Base-by-base conservation (phyloP, 2,329 filamentous ascomycete genomes). In the Diaporthe citrichinensis region DNA sequence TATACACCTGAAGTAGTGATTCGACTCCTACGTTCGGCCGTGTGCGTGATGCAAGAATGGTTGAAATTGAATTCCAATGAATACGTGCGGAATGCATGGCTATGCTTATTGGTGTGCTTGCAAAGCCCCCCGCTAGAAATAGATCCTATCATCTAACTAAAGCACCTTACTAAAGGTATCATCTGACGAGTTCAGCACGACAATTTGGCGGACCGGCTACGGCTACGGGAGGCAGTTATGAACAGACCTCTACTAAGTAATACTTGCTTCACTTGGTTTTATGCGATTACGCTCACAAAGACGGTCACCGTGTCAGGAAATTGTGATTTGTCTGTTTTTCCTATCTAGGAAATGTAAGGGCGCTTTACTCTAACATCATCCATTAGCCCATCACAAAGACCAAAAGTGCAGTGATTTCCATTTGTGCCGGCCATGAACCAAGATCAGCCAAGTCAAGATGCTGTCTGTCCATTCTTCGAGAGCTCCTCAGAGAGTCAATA, bases 271-370 rank as follows among this genome's bases (percentile, higher is more conserved):
- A 41, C 31, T 51, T 36, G 9, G 6, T 31, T 14, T 10, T 7
- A 31, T 10, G 10, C 25, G 15, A 14, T 28, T 15, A 68, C 15
- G n/a, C 49, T 36, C 34, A 36, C 31, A 68, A 23, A 51, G 34
- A 14, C 4, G 12, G 34, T 1, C 20, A 23, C n/a, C 1, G 8
- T 9, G 23, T 36, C 1, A 31, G 31, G 36, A 36, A 28, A 34
- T 55, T 7, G n/a, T 65, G 44, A 41, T 41, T 65, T 44, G 9
- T 65, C 49, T 44, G 46, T 46, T 28, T 51, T 34, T 46, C 28
- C 58, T 41, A 55, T 69, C 25, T 73, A 15, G 46, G 53, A 44
- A 55, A 57, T 46, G 58, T 23, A 41, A 65, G 71, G 58, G 25
- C 36, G 3, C 10, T 57, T 41, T 73, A 55, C 8, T 73, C 58